Evolutionary conservation across 2,329 filamentous ascomycete species (phyloP), one percentile per base, ranked within the genome.

Genomic region (Xylariaceae sp.): DNA sequence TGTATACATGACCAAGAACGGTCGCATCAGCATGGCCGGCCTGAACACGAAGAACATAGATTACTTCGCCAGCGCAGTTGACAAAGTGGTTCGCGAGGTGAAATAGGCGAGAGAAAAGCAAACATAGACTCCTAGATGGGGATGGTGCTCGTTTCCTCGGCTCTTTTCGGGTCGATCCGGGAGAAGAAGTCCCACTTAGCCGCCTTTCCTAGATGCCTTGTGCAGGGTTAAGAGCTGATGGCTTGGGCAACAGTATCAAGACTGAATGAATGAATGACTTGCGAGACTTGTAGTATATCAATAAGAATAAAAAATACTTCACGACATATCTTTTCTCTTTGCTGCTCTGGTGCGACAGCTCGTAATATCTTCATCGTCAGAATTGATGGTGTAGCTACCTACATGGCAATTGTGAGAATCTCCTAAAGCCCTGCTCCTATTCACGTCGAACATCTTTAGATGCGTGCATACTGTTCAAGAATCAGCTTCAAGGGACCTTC

Each of bases 11-110:
- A 97, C 93, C 60, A 97, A 97, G 83, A 99, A 99, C 68, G 94
- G 94, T 18, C 88, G 94, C 45, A 96, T 97, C 73, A 95, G 89
- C 69, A 97, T 99, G 93, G 94, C 94, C 5, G 94, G 94, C n/a
- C 75, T 97, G 60, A 97, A 97, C 73, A 88, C 89, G 22, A 76
- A 86, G 66, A 99, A 97, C 69, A 80, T 97, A 53, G 90, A 96
- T 50, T 96, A 97, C 74, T 89, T 97, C 65, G 94, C 92, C 44
- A 86, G 88, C 71, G 90, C 93, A 1, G 83, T 97, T 12, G 88
- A 97, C 69, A 88, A 87, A 71, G 89, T 93, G 31, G 90, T 97
- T 22, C 75, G 82, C 59, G 81, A 80, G 67, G 62, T 58, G 16
- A 54, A 68, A 54, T 65, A 59, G 39, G 33, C 5, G 41, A 14